These are phyloP conservation scores for Rickenella mellea DNA, from an alignment of 768 basidiomycete species.

Conservation along the genomic window DNA sequence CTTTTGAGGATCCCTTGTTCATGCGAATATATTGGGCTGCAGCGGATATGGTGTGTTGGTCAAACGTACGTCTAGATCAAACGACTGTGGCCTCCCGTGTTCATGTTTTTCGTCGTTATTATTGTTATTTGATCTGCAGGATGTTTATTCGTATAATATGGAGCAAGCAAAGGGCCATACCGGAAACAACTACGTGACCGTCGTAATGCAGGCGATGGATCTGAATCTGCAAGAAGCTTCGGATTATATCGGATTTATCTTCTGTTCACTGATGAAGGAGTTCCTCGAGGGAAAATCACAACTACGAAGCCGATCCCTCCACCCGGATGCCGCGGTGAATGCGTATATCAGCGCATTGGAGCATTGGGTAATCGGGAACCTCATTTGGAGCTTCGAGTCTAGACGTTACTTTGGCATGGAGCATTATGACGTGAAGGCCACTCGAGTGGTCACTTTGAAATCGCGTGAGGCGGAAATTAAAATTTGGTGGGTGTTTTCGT, in stretches of 20 bases:
- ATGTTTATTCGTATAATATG: slow-evolving; percentile 23
- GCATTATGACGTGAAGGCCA: slow-evolving; percentile 41
- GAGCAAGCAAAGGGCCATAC: slow-evolving; percentile 20
- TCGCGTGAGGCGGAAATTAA: too few relatives aligned
- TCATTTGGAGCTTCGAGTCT: slow-evolving; percentile 63
- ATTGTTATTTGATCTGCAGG: slow-evolving; percentile 6
- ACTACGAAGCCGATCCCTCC: slow-evolving; percentile 38
- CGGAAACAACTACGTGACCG: slow-evolving; percentile 18
- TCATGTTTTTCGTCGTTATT: not conserved
- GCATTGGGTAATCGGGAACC: slow-evolving; percentile 54
- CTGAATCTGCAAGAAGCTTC: slow-evolving; percentile 19
- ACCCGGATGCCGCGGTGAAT: slow-evolving; percentile 32
- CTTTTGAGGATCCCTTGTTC: slow-evolving; percentile 14
- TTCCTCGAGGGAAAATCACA: slow-evolving; percentile 36
- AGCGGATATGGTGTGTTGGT: slow-evolving; percentile 17
- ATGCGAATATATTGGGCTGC: slow-evolving; percentile 10
- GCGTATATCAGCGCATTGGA: slow-evolving; percentile 47
- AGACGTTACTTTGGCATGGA: slow-evolving; percentile 56
- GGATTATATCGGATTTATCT: slow-evolving; percentile 46
- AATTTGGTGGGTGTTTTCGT: too few relatives aligned
- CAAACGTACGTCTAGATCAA: slow-evolving; percentile 16
- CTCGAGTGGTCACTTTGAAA: slow-evolving; percentile 13
- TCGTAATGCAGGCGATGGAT: slow-evolving; percentile 16
- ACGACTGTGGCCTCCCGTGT: not conserved
- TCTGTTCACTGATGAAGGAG: slow-evolving; percentile 36